Evolutionary conservation across 2,329 filamentous ascomycete species (phyloP).

Genomic region (Fusarium subglutinans): DNA sequence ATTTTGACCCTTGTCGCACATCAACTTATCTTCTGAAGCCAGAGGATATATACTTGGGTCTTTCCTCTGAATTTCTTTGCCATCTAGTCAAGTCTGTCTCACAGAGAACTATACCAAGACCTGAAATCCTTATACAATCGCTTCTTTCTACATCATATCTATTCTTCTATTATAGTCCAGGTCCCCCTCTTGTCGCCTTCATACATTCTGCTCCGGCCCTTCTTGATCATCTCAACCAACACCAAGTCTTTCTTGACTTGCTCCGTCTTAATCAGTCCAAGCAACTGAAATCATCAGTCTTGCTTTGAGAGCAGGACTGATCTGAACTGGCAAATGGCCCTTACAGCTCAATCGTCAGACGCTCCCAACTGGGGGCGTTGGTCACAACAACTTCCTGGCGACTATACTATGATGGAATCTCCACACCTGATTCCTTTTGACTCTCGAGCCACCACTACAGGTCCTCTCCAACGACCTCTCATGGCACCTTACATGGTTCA

Average conservation of each 20-base stretch:
- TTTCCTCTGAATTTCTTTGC: slow-evolving; percentile 40
- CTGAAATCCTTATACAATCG: slow-evolving; percentile 18
- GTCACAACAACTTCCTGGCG: slow-evolving; percentile 58
- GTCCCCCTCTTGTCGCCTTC: slow-evolving; percentile 17
- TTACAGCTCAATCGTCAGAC: slow-evolving; percentile 56
- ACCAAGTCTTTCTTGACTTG: slow-evolving; percentile 11
- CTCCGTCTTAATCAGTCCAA: neutral
- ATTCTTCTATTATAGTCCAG: slow-evolving; percentile 9
- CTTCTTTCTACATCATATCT: slow-evolving; percentile 22
- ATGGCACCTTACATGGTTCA: slow-evolving; percentile 59
- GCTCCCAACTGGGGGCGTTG: slow-evolving; percentile 65
- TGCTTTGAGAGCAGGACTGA: slow-evolving; percentile 40
- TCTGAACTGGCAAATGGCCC: slow-evolving; percentile 52
- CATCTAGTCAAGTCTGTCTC: slow-evolving; percentile 35
- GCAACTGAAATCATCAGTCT: slow-evolving; percentile 30
- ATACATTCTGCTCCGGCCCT: slow-evolving; percentile 2
- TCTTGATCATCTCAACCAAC: slow-evolving; percentile 4
- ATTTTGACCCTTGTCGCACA: slow-evolving; percentile 44
- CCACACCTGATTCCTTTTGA: slow-evolving; percentile 61
- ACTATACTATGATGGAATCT: slow-evolving; percentile 60
- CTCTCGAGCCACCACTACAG: slow-evolving; percentile 50
- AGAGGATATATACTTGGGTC: slow-evolving; percentile 42
- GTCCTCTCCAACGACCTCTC: slow-evolving; percentile 54
- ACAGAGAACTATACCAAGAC: slow-evolving; percentile 37
- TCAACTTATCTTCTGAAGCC: slow-evolving; percentile 38